A percentile compares a stretch with the other conserved stretches of the same genome.
These are phyloP conservation scores for Phytophthora pseudosyringae DNA, from an alignment of 352 stramenopile species.

Conservation along the genomic window DNA sequence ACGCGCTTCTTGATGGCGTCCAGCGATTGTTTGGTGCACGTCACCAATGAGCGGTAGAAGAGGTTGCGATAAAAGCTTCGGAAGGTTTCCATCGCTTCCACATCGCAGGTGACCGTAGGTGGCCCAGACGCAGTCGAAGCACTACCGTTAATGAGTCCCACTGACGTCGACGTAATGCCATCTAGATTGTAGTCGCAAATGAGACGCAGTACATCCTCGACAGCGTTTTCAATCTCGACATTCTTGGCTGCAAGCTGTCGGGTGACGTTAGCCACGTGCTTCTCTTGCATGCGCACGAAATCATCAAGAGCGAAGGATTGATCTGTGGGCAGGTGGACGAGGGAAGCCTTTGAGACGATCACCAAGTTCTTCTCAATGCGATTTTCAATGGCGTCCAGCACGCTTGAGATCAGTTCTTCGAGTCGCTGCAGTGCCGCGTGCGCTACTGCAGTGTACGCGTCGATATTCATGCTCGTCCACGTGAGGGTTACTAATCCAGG, in stretches of 20 bases:
- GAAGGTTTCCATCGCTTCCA: constrained; percentile 56
- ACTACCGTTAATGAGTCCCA: neutral
- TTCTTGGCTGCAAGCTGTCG: constrained; percentile 80
- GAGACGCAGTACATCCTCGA: constrained; percentile 79
- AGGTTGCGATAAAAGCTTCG: constrained; percentile 80
- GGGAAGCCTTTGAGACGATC: constrained; percentile 75
- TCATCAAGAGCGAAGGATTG: constrained; percentile 88
- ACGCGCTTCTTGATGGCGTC: constrained; percentile 86
- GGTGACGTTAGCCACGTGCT: constrained; percentile 67
- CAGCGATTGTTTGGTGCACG: constrained; percentile 80
- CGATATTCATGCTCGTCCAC: constrained; percentile 93
- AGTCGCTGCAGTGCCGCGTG: constrained; percentile 71
- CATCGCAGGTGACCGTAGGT: constrained; percentile 36
- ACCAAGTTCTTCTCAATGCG: constrained; percentile 88
- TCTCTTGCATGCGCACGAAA: constrained; percentile 87
- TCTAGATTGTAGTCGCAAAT: constrained; percentile 79
- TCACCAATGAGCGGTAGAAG: constrained; percentile 83
- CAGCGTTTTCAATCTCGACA: constrained; percentile 85
- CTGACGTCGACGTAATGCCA: constrained; percentile 12
- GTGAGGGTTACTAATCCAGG: constrained; percentile 86
- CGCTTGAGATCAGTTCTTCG: constrained; percentile 85
- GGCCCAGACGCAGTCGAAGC: neutral
- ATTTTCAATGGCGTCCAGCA: constrained; percentile 86
- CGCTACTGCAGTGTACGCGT: constrained; percentile 76
- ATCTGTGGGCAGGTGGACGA: constrained; percentile 81